Evolutionary conservation across 2,329 filamentous ascomycete species (phyloP), one percentile per base, ranked within the genome.

Genomic region (Neofusicoccum parvum): DNA sequence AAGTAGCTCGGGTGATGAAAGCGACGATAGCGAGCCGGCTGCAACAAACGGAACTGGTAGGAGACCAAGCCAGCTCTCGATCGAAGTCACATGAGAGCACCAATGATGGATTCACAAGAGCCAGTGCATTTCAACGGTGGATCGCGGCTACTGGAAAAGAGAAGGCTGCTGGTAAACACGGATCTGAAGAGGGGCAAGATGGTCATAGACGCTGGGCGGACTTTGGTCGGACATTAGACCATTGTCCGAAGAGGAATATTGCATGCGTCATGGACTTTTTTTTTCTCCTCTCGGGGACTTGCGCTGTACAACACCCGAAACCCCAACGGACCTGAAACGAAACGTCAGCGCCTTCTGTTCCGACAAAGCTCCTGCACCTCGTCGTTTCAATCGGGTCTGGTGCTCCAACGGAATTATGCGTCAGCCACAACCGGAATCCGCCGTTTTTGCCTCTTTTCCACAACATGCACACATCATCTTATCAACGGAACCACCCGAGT

Each of bases 1-100:
- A 20, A 80, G 75, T 17, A 62, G 59, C 46, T 62, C 59, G 4
- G 62, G 56, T 12, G 54, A 65, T n/a, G 39, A 37, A 12, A 51
- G 45, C 23, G 46, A 54, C 15, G 63, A 59, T 7, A 20, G n/a
- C 17, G 36, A 20, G 15, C 39, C 11, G 2, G 41, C 11, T 43
- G 48, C 56, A 3, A 60, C 27, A 1, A 60, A 60, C 14, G 56
- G 56, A 9, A 60, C 41, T 6, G 43, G 56, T 15, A 46, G 56
- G 27, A n/a, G 56, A 20, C 56, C 56, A 4, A 60, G 56, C 17
- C 56, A 60, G 6, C 56, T 60, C 34, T 60, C 56, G 4, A 36
- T 60, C 17, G 56, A 60, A 15, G 39, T 49, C 15, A 60, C 56
- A 11, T 60, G 56, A 60, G 32, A 9, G 10, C 27, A 32, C 27